Percentiles rank a stretch among this genome's conserved stretches.
phyloP scores from a whole-genome alignment of 78 protist genomes.

The Cavenderia fasciculata region DNA sequence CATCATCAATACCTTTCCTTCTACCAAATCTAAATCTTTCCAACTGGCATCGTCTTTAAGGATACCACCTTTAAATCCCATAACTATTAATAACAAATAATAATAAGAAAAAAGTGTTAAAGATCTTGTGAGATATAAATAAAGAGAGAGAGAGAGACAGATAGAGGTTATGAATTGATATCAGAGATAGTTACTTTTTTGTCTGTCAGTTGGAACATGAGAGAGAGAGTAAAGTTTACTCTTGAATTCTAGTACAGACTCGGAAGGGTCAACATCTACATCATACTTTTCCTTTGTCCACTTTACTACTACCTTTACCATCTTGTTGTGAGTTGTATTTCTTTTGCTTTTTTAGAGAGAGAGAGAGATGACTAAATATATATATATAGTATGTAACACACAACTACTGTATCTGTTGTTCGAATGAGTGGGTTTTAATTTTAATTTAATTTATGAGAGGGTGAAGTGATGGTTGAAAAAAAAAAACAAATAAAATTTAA shows the following conservation, averaged over 20 bases:
- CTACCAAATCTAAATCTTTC: slow-evolving; percentile 46
- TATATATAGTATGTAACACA: too few species aligned
- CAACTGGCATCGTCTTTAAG: slow-evolving; percentile 87
- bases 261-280: slow-evolving; percentile 73
- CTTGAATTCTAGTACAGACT: slow-evolving; percentile 74
- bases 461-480: too few species aligned
- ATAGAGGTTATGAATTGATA: background rate
- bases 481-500: too few species aligned
- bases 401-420: too few species aligned
- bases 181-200: slow-evolving; percentile 81
- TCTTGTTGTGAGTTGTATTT: too few species aligned
- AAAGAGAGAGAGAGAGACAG: background rate
- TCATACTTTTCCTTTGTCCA: slow-evolving; percentile 88
- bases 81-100: slow-evolving; percentile 36
- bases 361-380: too few species aligned
- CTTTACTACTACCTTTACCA: slow-evolving; percentile 85
- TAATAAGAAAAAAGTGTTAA: background rate
- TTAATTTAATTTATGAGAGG: too few species aligned
- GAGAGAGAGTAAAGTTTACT: slow-evolving; percentile 84
- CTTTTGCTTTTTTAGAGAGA: too few species aligned
- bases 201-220: slow-evolving; percentile 89
- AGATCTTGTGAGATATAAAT: background rate
- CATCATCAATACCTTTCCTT: slow-evolving; percentile 82
- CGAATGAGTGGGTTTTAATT: too few species aligned
- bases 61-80: slow-evolving; percentile 81